These are phyloP conservation scores for Ophiostoma angusticollis DNA, from an alignment of 2,329 filamentous ascomycete genomes.

Conservation along the genomic window DNA sequence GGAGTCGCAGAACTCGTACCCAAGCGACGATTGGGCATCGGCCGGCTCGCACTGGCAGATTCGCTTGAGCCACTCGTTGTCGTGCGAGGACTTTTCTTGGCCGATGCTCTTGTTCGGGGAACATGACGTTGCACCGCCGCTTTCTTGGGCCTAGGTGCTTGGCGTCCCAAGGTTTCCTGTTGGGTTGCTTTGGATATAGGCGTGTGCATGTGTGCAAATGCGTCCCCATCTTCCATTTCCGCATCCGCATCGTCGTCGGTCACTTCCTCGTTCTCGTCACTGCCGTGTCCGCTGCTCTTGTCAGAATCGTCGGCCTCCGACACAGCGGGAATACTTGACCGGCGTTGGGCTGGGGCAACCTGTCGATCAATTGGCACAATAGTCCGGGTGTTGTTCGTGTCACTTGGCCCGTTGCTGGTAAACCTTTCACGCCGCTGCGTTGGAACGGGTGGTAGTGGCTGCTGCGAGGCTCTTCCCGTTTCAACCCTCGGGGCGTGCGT, in stretches of 20 bases:
- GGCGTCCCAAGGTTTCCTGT: too few species aligned
- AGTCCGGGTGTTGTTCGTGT: too few species aligned
- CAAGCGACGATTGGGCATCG: slow-evolving; percentile 19
- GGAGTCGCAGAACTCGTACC: slow-evolving; percentile 32
- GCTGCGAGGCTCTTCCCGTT: too few species aligned
- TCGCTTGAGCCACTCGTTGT: slow-evolving; percentile 14
- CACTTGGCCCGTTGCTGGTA: too few species aligned
- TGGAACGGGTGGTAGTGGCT: too few species aligned
- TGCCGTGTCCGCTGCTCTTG: neutral
- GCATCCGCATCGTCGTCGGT: slow-evolving; percentile 31
- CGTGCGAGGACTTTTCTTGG: slow-evolving; percentile 17
- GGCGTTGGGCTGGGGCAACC: too few species aligned
- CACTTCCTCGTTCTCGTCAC: slow-evolving; percentile 26
- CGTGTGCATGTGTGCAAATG: slow-evolving; percentile 36
- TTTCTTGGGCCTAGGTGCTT: too few species aligned
- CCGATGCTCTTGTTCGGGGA: slow-evolving; percentile 22
- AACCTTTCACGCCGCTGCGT: too few species aligned
- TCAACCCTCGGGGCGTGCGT: too few species aligned
- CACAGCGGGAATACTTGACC: too few species aligned
- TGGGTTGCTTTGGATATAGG: slow-evolving; percentile 22
- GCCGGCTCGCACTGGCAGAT: slow-evolving; percentile 1
- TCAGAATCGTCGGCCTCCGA: slow-evolving; percentile 33
- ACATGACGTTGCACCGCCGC: slow-evolving; percentile 1
- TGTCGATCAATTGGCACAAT: too few species aligned
- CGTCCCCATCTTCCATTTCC: slow-evolving; percentile 48